A percentile compares a stretch with the other conserved stretches of the same genome.
Evolutionary conservation across 768 basidiomycete species (phyloP).

Genomic region (Termitomyces bulborhizus): DNA sequence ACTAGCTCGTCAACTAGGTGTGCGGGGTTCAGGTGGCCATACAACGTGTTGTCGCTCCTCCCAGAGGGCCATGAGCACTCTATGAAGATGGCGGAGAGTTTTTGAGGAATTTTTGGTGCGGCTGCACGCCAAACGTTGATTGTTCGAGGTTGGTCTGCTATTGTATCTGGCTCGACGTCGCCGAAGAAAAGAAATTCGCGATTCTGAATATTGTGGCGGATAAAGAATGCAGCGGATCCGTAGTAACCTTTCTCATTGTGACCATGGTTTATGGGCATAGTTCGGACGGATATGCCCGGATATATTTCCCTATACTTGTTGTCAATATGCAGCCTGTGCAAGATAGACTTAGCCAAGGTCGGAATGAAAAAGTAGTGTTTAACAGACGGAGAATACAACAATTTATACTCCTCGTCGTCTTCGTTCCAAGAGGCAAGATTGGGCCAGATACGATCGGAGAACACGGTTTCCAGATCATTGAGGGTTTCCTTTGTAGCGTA

Average conservation of each 20-base stretch:
- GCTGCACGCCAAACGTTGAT: conserved; percentile 76
- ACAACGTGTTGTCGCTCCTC: conserved; percentile 60
- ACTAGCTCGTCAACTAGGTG: conserved; percentile 73
- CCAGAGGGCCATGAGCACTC: conserved; percentile 89
- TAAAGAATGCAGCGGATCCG: conserved; percentile 80
- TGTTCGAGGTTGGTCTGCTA: conserved; percentile 56
- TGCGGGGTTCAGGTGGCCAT: conserved; percentile 82
- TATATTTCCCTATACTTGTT: conserved; percentile 47
- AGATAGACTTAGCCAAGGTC: conserved; percentile 6
- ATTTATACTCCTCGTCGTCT: conserved; percentile 49
- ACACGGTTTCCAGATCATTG: conserved; percentile 62
- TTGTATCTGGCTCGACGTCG: conserved; percentile 83
- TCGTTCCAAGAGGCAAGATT: conserved; percentile 73
- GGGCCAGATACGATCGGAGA: conserved; percentile 82
- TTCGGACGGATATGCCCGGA: conserved; percentile 53
- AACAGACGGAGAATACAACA: conserved; percentile 62
- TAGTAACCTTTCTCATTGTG: conserved; percentile 50
- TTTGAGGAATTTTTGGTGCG: conserved; percentile 66
- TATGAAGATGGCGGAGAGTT: conserved; percentile 79
- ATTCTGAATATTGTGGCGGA: conserved; percentile 55
- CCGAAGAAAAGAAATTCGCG: conserved; percentile 91
- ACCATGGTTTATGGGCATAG: conserved; percentile 73
- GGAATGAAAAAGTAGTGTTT: background rate
- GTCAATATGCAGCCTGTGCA: conserved; percentile 41
- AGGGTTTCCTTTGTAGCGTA: conserved; percentile 57